Conservation (phyloP, 345 rosid genomes). For the Camelina neglecta region DNA sequence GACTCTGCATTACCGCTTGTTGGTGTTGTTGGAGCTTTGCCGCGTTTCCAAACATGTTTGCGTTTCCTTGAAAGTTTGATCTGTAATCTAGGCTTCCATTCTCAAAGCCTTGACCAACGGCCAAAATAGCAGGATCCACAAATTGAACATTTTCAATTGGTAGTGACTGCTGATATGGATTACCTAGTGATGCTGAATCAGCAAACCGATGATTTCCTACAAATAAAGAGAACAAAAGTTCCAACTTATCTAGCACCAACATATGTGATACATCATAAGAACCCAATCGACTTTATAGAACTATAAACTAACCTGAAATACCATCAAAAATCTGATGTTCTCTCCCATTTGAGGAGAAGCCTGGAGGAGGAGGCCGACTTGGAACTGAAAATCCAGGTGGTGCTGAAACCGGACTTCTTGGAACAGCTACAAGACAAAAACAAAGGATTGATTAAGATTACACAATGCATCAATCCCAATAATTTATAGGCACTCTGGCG, state of each 20-base stretch:
- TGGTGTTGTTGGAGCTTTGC: conserved; percentile 63
- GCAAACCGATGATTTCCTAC: conserved; percentile 59
- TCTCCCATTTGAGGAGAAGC: conserved; percentile 77
- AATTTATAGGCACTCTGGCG: neutral
- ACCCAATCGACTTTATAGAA: conserved; percentile 17
- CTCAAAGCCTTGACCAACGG: conserved; percentile 77
- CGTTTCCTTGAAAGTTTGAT: conserved; percentile 55
- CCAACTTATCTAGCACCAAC: conserved; percentile 9
- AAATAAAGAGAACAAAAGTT: conserved; percentile 1
- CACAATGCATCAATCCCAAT: neutral
- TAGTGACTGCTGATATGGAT: conserved; percentile 56
- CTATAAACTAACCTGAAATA: conserved; percentile 57
- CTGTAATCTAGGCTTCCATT: conserved; percentile 63
- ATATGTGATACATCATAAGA: conserved; percentile 9
- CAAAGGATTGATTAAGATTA: conserved; percentile 1
- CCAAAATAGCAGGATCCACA: conserved; percentile 96
- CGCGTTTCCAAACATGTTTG: conserved; percentile 59
- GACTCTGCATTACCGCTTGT: conserved; percentile 62
- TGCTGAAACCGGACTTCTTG: conserved; percentile 70
- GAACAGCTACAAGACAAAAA: conserved; percentile 47
- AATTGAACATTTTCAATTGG: conserved; percentile 60
- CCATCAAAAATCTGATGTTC: conserved; percentile 56
- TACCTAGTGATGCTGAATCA: conserved; percentile 56
- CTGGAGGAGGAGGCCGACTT: conserved; percentile 88
- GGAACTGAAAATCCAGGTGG: conserved; percentile 93